These are phyloP conservation scores for Sclerotinia trifoliorum DNA, from an alignment of 2,329 filamentous ascomycete genomes.

Conservation along the genomic window DNA sequence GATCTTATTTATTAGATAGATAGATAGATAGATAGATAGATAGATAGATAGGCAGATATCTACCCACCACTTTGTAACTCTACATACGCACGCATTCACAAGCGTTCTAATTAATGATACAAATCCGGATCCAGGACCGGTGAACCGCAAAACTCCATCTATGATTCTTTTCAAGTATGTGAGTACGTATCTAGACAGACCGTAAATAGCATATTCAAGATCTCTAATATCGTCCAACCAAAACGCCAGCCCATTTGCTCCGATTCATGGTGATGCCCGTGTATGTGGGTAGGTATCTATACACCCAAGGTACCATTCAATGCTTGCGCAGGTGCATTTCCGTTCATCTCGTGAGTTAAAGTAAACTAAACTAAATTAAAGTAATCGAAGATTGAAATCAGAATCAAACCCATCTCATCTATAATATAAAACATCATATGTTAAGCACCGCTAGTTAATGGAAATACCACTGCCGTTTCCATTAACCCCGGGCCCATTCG, in stretches of 20 bases:
- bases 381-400: neutral
- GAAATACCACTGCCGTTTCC: conserved; percentile 15
- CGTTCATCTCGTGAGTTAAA: conserved; percentile 11
- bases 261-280: neutral
- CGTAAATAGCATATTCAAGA: conserved; percentile 14
- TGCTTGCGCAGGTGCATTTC: conserved; percentile 9
- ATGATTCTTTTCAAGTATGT: neutral
- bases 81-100: neutral
- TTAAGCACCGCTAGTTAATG: neutral
- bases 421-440: conserved; percentile 1
- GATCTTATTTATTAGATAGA: neutral
- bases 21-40: too few species aligned
- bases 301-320: neutral
- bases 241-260: neutral
- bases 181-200: neutral
- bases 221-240: neutral
- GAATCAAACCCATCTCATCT: conserved; percentile 10
- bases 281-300: neutral
- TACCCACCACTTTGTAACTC: too few species aligned
- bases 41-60: too few species aligned
- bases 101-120: too few species aligned
- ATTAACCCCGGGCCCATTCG: conserved; percentile 10
- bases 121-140: too few species aligned
- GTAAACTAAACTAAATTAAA: neutral
- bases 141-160: neutral